Conservation (phyloP, 345 rosid species). For the Lagerstroemia speciosa region DNA sequence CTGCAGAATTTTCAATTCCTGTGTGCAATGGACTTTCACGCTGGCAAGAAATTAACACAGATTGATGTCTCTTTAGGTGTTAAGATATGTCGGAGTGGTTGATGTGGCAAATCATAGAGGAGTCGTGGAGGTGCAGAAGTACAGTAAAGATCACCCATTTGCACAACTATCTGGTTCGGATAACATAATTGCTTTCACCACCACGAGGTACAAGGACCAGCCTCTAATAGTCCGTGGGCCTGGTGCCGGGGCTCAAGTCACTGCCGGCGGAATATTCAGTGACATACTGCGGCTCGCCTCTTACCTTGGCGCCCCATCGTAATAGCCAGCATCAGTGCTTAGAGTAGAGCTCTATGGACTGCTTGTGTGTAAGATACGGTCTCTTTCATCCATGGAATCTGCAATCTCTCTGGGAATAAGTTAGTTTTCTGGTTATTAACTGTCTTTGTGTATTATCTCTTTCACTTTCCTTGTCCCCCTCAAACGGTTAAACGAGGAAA, state of each 20-base stretch:
- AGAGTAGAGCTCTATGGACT: neutral
- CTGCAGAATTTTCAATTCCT: neutral
- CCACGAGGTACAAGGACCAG: slow-evolving; percentile 78
- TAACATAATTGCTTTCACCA: slow-evolving; percentile 94
- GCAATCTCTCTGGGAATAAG: neutral
- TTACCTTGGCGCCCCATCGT: slow-evolving; percentile 95
- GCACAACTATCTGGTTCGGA: slow-evolving; percentile 88
- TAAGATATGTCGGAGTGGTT: slow-evolving; percentile 91
- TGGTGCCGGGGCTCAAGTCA: slow-evolving; percentile 97
- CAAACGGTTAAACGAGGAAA: neutral
- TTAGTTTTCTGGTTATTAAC: neutral
- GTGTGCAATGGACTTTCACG: neutral
- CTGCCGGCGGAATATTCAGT: slow-evolving; percentile 94
- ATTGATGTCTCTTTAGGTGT: slow-evolving; percentile 34
- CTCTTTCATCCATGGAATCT: neutral
- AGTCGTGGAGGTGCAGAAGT: slow-evolving; percentile 59
- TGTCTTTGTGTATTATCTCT: neutral
- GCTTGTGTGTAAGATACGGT: neutral
- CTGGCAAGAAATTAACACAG: neutral
- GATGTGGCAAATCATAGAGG: slow-evolving; percentile 59
- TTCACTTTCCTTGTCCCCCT: neutral
- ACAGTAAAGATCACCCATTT: slow-evolving; percentile 78
- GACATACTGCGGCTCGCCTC: slow-evolving; percentile 84
- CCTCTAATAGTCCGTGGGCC: slow-evolving; percentile 96
- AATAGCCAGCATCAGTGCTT: neutral